Evolutionary conservation across 1,284 basidiomycete genomes (phyloP).

Genomic region (Agaricales sp.): DNA sequence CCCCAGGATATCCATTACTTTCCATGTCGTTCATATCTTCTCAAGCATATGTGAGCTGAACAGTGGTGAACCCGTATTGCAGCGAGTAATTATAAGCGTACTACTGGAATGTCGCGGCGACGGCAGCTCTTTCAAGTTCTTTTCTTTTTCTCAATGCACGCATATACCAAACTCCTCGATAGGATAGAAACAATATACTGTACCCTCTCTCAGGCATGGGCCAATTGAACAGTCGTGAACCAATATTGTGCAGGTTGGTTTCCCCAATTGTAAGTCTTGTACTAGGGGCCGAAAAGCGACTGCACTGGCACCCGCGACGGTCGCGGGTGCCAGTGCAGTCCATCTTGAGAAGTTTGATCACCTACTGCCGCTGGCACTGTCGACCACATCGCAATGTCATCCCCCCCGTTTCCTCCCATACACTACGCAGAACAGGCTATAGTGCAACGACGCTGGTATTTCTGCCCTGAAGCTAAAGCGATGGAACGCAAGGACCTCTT

Average conservation of each 20-base stretch:
- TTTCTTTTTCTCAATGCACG: neutral
- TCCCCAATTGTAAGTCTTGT: neutral
- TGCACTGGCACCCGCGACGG: no score
- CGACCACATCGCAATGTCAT: neutral
- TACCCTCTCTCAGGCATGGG: no score
- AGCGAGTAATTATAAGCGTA: no score
- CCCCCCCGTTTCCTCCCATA: neutral
- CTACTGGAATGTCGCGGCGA: neutral
- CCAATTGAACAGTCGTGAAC: no score
- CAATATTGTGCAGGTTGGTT: neutral
- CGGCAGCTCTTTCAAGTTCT: no score
- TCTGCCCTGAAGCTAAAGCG: neutral
- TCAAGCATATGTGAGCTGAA: no score
- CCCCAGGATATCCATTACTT: no score
- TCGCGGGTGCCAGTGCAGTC: no score
- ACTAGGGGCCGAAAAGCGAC: no score
- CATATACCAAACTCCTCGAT: neutral
- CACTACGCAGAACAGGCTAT: neutral
- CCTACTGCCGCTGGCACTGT: neutral
- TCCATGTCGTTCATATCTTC: no score
- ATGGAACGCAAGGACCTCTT: neutral
- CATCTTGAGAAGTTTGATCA: neutral
- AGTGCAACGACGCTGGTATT: neutral
- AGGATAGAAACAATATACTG: no score
- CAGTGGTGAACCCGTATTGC: no score